Evolutionary conservation across 164 flowering plant genomes (phyloP).

Genomic region (Magnolia sinica): DNA sequence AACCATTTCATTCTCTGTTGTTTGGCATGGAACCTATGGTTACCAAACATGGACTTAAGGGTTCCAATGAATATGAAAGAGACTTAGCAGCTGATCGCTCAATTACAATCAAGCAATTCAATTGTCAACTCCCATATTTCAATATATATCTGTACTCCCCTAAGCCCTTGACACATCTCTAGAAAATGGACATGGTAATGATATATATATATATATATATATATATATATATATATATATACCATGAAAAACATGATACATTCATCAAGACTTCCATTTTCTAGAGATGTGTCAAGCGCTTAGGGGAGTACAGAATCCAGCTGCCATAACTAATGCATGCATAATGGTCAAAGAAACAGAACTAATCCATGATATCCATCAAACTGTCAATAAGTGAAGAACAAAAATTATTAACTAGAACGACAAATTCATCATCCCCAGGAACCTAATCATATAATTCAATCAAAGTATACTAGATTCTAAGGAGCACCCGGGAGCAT

Average conservation of each 20-base stretch:
- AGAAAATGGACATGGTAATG: background rate
- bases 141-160: too few relatives aligned
- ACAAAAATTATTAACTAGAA: background rate
- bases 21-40: too few relatives aligned
- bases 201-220: too few relatives aligned
- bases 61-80: background rate
- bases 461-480: background rate
- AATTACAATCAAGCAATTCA: too few relatives aligned
- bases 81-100: background rate
- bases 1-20: too few relatives aligned
- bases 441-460: background rate
- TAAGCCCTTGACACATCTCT: too few relatives aligned
- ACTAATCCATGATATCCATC: background rate
- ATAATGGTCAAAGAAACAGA: background rate
- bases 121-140: too few relatives aligned
- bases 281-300: background rate
- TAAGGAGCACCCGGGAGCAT: constrained; percentile 15
- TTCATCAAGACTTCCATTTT: background rate
- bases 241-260: background rate
- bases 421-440: background rate
- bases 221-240: too few relatives aligned
- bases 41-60: background rate
- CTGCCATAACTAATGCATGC: background rate
- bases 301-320: background rate
- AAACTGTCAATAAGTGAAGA: background rate